Evolutionary conservation across 169 alveolate genomes (phyloP).

Genomic region (Plasmodium cynomolgi): DNA sequence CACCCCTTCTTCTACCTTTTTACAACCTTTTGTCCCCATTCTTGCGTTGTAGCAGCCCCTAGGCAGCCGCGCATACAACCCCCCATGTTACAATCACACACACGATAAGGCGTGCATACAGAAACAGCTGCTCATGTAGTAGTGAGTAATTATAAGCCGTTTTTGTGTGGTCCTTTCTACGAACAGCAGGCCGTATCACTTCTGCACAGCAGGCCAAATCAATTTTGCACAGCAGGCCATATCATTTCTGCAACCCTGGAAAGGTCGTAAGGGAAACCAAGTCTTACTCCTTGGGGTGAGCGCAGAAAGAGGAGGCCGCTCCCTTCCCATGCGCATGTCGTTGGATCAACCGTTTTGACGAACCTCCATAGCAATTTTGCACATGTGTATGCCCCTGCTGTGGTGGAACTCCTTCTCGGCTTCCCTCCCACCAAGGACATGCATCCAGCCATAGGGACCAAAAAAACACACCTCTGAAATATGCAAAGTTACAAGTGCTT

Average conservation of each 20-base stretch:
- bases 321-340: not conserved
- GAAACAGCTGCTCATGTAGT: not conserved
- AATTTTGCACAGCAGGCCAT: not conserved
- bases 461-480: slow-evolving; percentile 42
- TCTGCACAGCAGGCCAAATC: not conserved
- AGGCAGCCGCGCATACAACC: not conserved
- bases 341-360: not conserved
- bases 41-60: not conserved
- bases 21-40: not conserved
- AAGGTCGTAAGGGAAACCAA: not conserved
- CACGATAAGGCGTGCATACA: not conserved
- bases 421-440: not conserved
- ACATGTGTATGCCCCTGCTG: not conserved
- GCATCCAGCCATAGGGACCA: slow-evolving; percentile 13
- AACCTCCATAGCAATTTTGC: not conserved
- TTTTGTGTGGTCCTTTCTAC: not conserved
- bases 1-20: not conserved
- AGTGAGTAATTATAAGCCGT: not conserved
- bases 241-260: not conserved
- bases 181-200: not conserved
- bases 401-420: not conserved
- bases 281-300: not conserved
- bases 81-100: not conserved
- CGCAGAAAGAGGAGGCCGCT: not conserved
- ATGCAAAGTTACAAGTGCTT: slow-evolving; percentile 59